Evolutionary conservation across 129 eudicot genomes (phyloP).

Genomic region (Artemisia annua): DNA sequence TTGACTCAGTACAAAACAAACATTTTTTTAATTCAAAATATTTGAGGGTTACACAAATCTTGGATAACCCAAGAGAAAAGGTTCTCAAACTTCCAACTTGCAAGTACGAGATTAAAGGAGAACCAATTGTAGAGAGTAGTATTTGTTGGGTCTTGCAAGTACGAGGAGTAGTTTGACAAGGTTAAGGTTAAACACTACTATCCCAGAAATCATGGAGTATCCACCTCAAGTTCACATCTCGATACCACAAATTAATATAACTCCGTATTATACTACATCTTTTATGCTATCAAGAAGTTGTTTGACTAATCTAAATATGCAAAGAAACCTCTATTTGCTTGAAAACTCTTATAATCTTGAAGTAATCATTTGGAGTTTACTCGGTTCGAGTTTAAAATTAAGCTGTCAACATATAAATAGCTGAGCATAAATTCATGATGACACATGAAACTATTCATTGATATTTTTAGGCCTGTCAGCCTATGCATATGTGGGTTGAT

Average conservation of each 20-base stretch:
- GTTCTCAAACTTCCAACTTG: not conserved
- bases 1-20: not conserved
- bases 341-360: too few relatives aligned
- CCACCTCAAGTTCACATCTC: constrained; percentile 17
- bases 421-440: too few relatives aligned
- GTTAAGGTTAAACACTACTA: constrained; percentile 22
- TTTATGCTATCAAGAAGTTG: constrained; percentile 6
- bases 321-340: too few relatives aligned
- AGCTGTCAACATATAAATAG: too few relatives aligned
- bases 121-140: not conserved
- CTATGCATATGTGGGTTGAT: too few relatives aligned
- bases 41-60: constrained; percentile 24
- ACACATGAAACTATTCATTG: too few relatives aligned
- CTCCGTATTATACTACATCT: not conserved
- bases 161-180: constrained; percentile 30
- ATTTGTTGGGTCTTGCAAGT: constrained; percentile 23
- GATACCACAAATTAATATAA: constrained; percentile 4
- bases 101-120: constrained; percentile 1
- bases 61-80: not conserved
- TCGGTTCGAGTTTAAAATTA: too few relatives aligned
- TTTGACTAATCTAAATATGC: too few relatives aligned
- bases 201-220: constrained; percentile 32
- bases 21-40: not conserved
- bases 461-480: too few relatives aligned
- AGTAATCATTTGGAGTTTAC: too few relatives aligned